A percentile compares a stretch with the other conserved stretches of the same genome.
Conservation (phyloP, 345 rosid genomes). For the Rhodamnia rubescens region DNA sequence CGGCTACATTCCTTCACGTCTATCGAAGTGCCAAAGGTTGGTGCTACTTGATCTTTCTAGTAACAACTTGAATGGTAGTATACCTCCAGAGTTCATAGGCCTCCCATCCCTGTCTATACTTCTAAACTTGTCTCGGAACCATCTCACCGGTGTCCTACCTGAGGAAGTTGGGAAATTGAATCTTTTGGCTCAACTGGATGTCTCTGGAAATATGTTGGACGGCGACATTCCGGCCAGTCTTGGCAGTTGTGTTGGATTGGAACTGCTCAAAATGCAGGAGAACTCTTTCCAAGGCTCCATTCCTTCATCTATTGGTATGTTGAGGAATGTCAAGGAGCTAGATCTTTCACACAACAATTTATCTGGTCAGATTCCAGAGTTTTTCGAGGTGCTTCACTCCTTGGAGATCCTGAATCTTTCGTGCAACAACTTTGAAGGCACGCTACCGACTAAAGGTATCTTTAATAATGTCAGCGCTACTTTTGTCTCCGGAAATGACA, state of each 20-base stretch:
- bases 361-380: too few species aligned
- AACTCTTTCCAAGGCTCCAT: constrained; percentile 10
- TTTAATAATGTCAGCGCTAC: too few species aligned
- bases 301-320: constrained; percentile 1
- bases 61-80: constrained; percentile 15
- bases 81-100: not conserved
- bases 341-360: not conserved
- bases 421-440: too few species aligned
- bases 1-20: constrained; percentile 11
- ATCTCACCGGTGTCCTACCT: constrained; percentile 9
- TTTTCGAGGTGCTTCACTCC: too few species aligned
- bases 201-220: constrained; percentile 11
- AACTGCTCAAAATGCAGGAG: not conserved
- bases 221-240: not conserved
- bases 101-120: not conserved
- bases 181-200: constrained; percentile 4
- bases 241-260: constrained; percentile 2
- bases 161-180: constrained; percentile 3
- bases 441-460: too few species aligned
- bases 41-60: not conserved
- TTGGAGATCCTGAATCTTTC: too few species aligned
- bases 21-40: not conserved
- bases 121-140: constrained; percentile 12
- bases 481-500: not conserved
- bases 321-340: not conserved